Evolutionary conservation across 257 asterid species (phyloP).

Genomic region (Voacanga thouarsii): DNA sequence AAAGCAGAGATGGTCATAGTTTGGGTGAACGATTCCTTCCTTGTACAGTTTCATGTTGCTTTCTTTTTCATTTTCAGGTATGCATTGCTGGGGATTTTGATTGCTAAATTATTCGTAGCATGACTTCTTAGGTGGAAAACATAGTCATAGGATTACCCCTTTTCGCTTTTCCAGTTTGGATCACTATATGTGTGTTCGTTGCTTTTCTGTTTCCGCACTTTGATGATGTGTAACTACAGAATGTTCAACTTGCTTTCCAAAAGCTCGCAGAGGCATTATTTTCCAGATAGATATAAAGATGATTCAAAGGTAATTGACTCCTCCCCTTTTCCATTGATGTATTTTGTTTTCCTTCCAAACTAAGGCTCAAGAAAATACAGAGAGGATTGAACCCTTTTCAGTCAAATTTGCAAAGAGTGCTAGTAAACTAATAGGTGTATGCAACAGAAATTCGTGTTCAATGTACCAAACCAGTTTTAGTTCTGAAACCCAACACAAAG

Average conservation of each 20-base stretch:
- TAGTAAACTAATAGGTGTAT: too few relatives aligned
- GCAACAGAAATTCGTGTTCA: too few relatives aligned
- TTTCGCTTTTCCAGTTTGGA: conserved; percentile 1
- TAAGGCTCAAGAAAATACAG: not conserved
- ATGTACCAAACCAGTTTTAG: too few relatives aligned
- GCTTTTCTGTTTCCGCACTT: not conserved
- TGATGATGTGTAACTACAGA: not conserved
- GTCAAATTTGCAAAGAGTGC: too few relatives aligned
- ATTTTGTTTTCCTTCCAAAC: not conserved
- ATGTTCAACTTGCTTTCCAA: not conserved
- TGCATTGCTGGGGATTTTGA: too few relatives aligned
- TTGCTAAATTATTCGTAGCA: too few relatives aligned
- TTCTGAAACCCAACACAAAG: not conserved
- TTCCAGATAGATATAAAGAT: conserved; percentile 4
- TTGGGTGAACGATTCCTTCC: not conserved
- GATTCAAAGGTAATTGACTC: not conserved
- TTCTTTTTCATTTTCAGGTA: too few relatives aligned
- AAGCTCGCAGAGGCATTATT: not conserved
- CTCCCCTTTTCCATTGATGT: not conserved
- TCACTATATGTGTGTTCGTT: not conserved
- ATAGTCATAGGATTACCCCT: not conserved
- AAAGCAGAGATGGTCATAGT: too few relatives aligned
- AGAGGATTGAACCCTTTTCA: too few relatives aligned
- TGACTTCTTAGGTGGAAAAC: not conserved
- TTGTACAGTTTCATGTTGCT: not conserved